Percentiles rank a stretch among this genome's conserved stretches.
phyloP scores from a whole-genome alignment of 805 yeast genomes.

The Ogataea chonburiensis region DNA sequence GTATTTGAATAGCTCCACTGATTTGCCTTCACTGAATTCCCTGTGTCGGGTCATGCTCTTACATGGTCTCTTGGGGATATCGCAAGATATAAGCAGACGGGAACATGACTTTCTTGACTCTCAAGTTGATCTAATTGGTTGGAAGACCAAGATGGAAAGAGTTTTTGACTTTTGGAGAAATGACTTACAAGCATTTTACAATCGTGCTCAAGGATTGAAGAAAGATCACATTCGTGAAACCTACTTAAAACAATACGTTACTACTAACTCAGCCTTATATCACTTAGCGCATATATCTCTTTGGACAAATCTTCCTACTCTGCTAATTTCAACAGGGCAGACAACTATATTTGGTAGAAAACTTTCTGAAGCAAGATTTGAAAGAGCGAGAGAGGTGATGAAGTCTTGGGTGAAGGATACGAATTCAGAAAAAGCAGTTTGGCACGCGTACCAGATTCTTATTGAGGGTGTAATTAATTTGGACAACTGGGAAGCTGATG shows the following conservation, averaged over 20 bases:
- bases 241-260: conserved; percentile 11
- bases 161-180: conserved; percentile 18
- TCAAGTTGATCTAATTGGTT: conserved; percentile 5
- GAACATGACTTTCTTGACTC: conserved; percentile 8
- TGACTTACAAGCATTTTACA: conserved; percentile 13
- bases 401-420: conserved; percentile 12
- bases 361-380: conserved; percentile 4
- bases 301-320: conserved; percentile 14
- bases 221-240: conserved; percentile 3
- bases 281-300: conserved; percentile 16
- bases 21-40: conserved; percentile 10
- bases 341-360: conserved; percentile 11
- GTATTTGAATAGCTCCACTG: conserved; percentile 11
- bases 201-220: conserved; percentile 1
- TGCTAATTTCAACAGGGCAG: conserved; percentile 11
- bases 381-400: conserved; percentile 11
- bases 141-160: conserved; percentile 9
- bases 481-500: conserved; percentile 21
- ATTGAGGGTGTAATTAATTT: conserved; percentile 16
- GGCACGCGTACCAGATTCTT: conserved; percentile 17
- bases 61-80: conserved; percentile 12
- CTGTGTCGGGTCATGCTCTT: conserved; percentile 10
- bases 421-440: conserved; percentile 14
- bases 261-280: conserved; percentile 16
- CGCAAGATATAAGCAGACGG: conserved; percentile 12